Percentiles rank a stretch among this genome's conserved stretches.
These are phyloP conservation scores for Irpex lacteus DNA, from an alignment of 1,284 basidiomycete species.

Conservation along the genomic window DNA sequence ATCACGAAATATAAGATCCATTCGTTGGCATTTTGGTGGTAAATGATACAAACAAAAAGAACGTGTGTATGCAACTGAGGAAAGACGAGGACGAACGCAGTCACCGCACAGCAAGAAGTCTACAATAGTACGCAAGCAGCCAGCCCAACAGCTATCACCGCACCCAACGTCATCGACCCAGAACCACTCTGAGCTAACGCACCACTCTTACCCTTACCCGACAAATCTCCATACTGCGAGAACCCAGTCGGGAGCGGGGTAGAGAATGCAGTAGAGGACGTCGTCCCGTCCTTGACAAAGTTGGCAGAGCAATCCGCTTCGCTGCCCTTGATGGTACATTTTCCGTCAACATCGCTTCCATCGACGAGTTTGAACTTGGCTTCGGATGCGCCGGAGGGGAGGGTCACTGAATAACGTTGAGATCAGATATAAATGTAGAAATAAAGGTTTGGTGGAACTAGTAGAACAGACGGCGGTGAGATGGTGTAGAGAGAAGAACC, in stretches of 20 bases:
- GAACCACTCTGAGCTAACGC: not conserved
- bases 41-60: too few relatives aligned
- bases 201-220: not conserved
- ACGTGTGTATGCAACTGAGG: too few relatives aligned
- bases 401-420: not conserved
- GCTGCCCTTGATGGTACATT: not conserved
- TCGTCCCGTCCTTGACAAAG: not conserved
- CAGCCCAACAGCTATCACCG: too few relatives aligned
- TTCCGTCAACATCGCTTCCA: not conserved
- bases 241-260: not conserved
- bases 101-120: too few relatives aligned
- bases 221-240: not conserved
- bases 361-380: not conserved
- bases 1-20: too few relatives aligned
- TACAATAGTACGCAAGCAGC: too few relatives aligned
- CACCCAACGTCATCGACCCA: too few relatives aligned
- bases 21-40: too few relatives aligned
- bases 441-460: not conserved
- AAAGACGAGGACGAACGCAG: too few relatives aligned
- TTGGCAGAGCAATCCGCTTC: not conserved
- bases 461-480: not conserved
- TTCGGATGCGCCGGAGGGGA: not conserved
- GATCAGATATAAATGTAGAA: not conserved
- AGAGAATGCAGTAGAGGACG: not conserved
- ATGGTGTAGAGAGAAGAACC: not conserved